Conservation (phyloP, 371 early-diverging fungal species). For the Saksenaea oblongispora region DNA sequence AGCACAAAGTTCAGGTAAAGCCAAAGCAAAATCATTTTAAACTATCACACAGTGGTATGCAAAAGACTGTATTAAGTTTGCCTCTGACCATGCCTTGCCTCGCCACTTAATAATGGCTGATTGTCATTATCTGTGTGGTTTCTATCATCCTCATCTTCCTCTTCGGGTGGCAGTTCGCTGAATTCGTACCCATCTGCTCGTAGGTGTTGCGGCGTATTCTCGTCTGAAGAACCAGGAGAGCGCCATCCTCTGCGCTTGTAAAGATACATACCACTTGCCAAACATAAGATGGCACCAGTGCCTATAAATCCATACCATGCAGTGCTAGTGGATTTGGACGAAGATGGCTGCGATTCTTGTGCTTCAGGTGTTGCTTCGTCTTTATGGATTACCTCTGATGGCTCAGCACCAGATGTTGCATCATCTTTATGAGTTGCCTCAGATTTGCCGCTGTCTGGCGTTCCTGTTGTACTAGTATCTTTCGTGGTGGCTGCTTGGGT, state of each 20-base stretch:
- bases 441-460: background rate
- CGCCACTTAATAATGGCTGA: background rate
- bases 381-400: background rate
- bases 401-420: background rate
- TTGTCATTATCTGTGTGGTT: background rate
- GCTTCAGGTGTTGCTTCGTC: background rate
- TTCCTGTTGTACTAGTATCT: background rate
- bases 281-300: constrained; percentile 17
- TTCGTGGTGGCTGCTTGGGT: background rate
- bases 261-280: constrained; percentile 24
- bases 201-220: constrained; percentile 13
- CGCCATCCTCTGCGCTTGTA: constrained; percentile 24
- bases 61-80: too few relatives aligned
- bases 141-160: constrained; percentile 21
- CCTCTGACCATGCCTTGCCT: background rate
- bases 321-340: constrained; percentile 6
- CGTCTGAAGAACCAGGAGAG: constrained; percentile 4
- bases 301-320: constrained; percentile 21
- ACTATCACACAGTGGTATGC: too few relatives aligned
- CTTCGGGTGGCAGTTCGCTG: constrained; percentile 13
- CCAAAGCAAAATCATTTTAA: too few relatives aligned
- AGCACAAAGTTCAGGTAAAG: too few relatives aligned
- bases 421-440: background rate
- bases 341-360: background rate
- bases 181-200: constrained; percentile 27